These are phyloP conservation scores for Ceratonia siliqua DNA, from an alignment of 306 rosid species.

Conservation along the genomic window DNA sequence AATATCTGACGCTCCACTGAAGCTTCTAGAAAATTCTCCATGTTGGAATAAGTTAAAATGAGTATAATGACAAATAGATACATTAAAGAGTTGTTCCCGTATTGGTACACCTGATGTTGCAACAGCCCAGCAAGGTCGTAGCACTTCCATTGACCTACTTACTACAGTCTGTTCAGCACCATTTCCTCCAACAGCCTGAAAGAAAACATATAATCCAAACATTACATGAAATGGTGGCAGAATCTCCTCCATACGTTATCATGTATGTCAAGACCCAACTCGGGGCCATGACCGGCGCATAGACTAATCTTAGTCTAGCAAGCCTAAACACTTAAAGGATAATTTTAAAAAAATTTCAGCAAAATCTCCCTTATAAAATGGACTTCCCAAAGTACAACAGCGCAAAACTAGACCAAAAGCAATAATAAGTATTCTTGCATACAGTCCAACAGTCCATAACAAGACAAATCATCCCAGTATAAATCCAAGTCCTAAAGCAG, in stretches of 20 bases:
- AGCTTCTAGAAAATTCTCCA: slow-evolving; percentile 79
- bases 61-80: slow-evolving; percentile 86
- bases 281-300: no score
- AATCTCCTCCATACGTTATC: slow-evolving; percentile 16
- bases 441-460: no score
- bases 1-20: slow-evolving; percentile 59
- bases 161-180: slow-evolving; percentile 98
- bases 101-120: slow-evolving; percentile 97
- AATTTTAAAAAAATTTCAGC: no score
- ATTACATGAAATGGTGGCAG: slow-evolving; percentile 22
- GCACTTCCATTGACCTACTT: slow-evolving; percentile 96
- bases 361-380: no score
- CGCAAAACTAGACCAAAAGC: no score
- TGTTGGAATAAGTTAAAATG: slow-evolving; percentile 87
- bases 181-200: slow-evolving; percentile 95
- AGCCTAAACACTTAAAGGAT: no score
- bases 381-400: no score
- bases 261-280: no score
- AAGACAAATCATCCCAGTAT: no score
- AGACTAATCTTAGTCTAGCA: no score
- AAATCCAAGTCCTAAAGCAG: no score
- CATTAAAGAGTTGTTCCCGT: slow-evolving; percentile 93
- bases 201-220: slow-evolving; percentile 28
- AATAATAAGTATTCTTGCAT: no score
- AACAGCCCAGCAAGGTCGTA: slow-evolving; percentile 98